A percentile compares a stretch with the other conserved stretches of the same genome.
These are phyloP conservation scores for Phytophthora tubulina DNA, from an alignment of 352 stramenopile genomes.

Conservation along the genomic window DNA sequence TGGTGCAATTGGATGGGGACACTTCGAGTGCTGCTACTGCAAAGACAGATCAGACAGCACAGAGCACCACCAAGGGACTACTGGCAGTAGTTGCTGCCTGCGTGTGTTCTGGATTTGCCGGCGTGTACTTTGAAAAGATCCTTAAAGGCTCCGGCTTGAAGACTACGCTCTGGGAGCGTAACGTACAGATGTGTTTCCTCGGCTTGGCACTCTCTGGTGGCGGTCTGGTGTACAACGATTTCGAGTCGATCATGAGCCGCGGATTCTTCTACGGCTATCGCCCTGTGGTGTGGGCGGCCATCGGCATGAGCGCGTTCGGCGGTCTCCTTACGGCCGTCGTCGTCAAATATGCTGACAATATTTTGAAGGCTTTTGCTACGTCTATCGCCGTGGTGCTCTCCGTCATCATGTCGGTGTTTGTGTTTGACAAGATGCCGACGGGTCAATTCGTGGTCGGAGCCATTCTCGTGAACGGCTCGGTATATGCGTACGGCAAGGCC, in stretches of 20 bases:
- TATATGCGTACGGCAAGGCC: slow-evolving; percentile 81
- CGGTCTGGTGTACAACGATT: slow-evolving; percentile 74
- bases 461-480: slow-evolving; percentile 81
- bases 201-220: slow-evolving; percentile 67
- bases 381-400: slow-evolving; percentile 86
- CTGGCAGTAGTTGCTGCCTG: slow-evolving; percentile 76
- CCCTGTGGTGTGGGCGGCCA: slow-evolving; percentile 78
- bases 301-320: slow-evolving; percentile 73
- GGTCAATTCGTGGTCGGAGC: slow-evolving; percentile 78
- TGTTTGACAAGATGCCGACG: slow-evolving; percentile 87
- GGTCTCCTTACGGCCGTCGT: slow-evolving; percentile 85
- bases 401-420: slow-evolving; percentile 84
- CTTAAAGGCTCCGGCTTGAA: slow-evolving; percentile 74
- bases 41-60: slow-evolving; percentile 28
- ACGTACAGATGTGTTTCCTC: slow-evolving; percentile 86
- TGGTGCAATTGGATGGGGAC: slow-evolving; percentile 78
- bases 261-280: slow-evolving; percentile 90
- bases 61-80: slow-evolving; percentile 77
- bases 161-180: slow-evolving; percentile 82
- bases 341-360: slow-evolving; percentile 91
- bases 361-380: slow-evolving; percentile 89
- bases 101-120: slow-evolving; percentile 85
- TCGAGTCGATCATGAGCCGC: slow-evolving; percentile 52
- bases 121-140: slow-evolving; percentile 91
- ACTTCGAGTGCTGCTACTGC: slow-evolving; percentile 22